Conservation (phyloP, 768 basidiomycete genomes). For the Hericium rajendrae region DNA sequence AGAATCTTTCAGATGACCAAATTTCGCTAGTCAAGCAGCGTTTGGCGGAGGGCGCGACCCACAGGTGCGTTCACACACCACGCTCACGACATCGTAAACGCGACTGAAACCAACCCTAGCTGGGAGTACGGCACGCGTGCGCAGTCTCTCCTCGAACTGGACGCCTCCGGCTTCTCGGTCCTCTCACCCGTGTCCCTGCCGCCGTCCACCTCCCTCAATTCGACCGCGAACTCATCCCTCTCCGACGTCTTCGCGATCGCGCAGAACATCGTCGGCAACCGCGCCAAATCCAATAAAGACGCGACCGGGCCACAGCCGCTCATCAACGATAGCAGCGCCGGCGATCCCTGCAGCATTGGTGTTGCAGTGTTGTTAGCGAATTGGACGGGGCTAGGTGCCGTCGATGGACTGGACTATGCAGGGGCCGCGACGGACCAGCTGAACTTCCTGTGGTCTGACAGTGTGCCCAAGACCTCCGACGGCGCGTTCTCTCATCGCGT, state of each 20-base stretch:
- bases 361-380: constrained; percentile 57
- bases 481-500: constrained; percentile 78
- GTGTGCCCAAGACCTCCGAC: constrained; percentile 52
- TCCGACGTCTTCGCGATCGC: constrained; percentile 51
- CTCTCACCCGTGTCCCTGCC: constrained; percentile 24
- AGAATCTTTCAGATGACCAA: constrained; percentile 27
- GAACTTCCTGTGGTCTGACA: constrained; percentile 40
- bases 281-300: constrained; percentile 32
- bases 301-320: constrained; percentile 48
- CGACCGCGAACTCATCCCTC: constrained; percentile 25
- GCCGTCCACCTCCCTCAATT: constrained; percentile 16
- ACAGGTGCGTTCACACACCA: constrained; percentile 24
- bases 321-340: constrained; percentile 49
- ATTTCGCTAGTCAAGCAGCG: constrained; percentile 26
- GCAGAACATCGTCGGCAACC: constrained; percentile 36
- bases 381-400: constrained; percentile 38
- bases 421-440: constrained; percentile 60
- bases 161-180: constrained; percentile 37
- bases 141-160: constrained; percentile 41
- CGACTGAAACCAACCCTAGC: constrained; percentile 18
- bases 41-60: constrained; percentile 31
- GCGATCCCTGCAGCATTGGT: constrained; percentile 74
- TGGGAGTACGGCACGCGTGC: constrained; percentile 48
- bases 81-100: background rate
- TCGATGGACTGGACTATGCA: constrained; percentile 36